Conservation (phyloP, 345 rosid genomes). For the Triadica sebifera region DNA sequence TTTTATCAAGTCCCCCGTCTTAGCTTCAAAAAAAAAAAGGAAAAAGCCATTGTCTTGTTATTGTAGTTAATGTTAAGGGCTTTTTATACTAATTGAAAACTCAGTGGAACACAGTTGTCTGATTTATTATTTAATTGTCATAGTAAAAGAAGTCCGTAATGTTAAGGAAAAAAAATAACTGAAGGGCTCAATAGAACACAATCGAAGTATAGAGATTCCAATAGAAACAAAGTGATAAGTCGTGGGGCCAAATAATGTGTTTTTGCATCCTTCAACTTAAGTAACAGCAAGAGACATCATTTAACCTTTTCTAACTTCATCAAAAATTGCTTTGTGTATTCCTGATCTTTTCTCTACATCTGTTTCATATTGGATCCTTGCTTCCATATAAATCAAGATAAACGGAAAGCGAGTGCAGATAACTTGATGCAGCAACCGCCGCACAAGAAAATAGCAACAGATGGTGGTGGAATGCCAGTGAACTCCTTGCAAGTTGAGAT, state of each 20-base stretch:
- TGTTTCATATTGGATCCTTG: not conserved
- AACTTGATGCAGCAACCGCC: conserved; percentile 66
- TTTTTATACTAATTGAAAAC: not conserved
- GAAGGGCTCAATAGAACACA: not conserved
- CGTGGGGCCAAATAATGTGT: not conserved
- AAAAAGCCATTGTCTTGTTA: not conserved
- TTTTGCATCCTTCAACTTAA: not conserved
- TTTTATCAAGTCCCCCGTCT: not conserved
- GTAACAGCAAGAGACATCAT: not conserved
- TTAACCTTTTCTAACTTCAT: not conserved
- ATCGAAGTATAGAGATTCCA: not conserved
- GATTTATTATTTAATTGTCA: not conserved
- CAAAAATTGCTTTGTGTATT: not conserved
- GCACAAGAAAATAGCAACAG: conserved; percentile 55
- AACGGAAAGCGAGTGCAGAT: conserved; percentile 72
- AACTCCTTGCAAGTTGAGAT: conserved; percentile 55
- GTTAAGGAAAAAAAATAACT: not conserved
- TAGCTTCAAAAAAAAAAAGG: too few relatives aligned
- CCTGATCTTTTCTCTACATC: conserved; percentile 2
- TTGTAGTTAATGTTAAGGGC: not conserved
- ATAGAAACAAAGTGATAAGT: not conserved
- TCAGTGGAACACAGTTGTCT: not conserved
- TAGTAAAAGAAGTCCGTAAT: not conserved
- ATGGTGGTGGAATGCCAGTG: conserved; percentile 42
- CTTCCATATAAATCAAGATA: conserved; percentile 43